A percentile compares a stretch with the other conserved stretches of the same genome.
These are phyloP conservation scores for Thraustochytrium sp. DNA, from an alignment of 352 stramenopile genomes.

Conservation along the genomic window DNA sequence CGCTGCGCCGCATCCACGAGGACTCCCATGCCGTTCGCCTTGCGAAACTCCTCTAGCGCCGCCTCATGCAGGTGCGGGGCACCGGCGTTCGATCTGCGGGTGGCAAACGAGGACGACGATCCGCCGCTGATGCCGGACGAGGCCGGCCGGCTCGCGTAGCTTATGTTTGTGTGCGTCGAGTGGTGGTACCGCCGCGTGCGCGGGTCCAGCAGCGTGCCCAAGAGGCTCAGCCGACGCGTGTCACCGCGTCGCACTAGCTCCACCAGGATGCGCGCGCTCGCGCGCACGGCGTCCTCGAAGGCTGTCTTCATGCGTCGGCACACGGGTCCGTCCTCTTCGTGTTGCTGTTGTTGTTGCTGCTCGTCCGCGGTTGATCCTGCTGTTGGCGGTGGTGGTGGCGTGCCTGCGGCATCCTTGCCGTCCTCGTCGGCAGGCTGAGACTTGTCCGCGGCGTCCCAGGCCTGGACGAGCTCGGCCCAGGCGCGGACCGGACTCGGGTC, in stretches of 20 bases:
- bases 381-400: neutral
- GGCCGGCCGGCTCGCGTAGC: neutral
- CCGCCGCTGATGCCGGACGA: neutral
- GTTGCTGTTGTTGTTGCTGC: neutral
- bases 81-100: neutral
- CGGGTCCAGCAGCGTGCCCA: slow-evolving; percentile 5
- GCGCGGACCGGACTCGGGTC: neutral
- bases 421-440: neutral
- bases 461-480: neutral
- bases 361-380: neutral
- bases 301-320: neutral
- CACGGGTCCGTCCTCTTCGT: neutral
- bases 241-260: neutral
- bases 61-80: slow-evolving; percentile 17
- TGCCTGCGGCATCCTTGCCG: neutral
- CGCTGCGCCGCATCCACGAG: neutral
- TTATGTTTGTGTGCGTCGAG: neutral
- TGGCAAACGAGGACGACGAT: neutral
- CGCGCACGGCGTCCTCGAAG: neutral
- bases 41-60: neutral
- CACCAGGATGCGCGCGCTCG: neutral
- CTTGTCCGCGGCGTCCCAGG: neutral
- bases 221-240: neutral
- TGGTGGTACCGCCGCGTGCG: slow-evolving; percentile 28
- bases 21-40: neutral